Evolutionary conservation across 1,284 basidiomycete genomes (phyloP).

Genomic region (Ganoderma sinense): DNA sequence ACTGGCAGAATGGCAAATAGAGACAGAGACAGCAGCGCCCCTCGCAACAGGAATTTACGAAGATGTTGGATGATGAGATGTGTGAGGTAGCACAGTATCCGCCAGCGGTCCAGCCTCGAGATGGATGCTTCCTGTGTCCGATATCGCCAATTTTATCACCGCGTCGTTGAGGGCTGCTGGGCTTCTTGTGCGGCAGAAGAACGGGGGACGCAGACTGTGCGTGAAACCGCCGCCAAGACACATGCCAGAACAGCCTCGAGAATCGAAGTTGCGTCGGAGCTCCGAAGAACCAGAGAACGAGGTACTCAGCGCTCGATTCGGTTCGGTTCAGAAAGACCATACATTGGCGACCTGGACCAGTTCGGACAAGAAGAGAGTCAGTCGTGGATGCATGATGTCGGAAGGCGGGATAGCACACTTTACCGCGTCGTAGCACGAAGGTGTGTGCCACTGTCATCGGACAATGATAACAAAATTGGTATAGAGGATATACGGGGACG

Average conservation of each 20-base stretch:
- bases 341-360: neutral
- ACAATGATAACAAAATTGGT: neutral
- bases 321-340: neutral
- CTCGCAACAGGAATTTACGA: neutral
- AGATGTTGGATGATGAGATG: neutral
- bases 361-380: neutral
- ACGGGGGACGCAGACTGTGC: neutral
- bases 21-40: neutral
- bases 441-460: neutral
- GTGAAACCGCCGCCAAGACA: neutral
- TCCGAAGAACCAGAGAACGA: neutral
- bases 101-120: neutral
- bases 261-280: neutral
- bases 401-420: neutral
- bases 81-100: neutral
- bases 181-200: neutral
- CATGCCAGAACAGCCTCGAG: neutral
- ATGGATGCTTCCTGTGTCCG: neutral
- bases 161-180: neutral
- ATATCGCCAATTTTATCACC: neutral
- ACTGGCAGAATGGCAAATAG: neutral
- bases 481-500: neutral
- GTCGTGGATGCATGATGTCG: neutral
- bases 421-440: neutral
- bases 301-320: neutral